Evolutionary conservation across 345 rosid species (phyloP).

Genomic region (Melaleuca quinquenervia): DNA sequence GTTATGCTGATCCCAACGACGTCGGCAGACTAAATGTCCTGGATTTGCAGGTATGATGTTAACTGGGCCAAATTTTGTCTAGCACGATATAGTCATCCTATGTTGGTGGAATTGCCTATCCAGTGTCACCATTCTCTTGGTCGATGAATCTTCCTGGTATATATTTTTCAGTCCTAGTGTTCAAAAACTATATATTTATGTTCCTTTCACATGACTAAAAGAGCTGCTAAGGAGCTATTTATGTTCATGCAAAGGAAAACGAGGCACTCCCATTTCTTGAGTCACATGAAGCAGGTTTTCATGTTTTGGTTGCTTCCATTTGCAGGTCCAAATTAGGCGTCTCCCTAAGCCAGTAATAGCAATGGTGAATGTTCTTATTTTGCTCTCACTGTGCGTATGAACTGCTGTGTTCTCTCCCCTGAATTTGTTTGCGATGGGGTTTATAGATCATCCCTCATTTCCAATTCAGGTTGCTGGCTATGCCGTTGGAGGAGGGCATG

Average conservation of each 20-base stretch:
- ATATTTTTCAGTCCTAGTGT: not conserved
- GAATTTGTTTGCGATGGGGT: not conserved
- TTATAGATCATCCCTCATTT: not conserved
- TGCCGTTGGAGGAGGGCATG: constrained; percentile 94
- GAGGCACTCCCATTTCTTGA: not conserved
- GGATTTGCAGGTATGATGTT: constrained; percentile 60
- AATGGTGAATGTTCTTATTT: constrained; percentile 40
- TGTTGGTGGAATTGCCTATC: not conserved
- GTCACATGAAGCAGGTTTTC: not conserved
- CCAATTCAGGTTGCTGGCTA: constrained; percentile 80
- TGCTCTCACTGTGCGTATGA: not conserved
- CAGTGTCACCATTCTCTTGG: not conserved
- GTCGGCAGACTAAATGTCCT: constrained; percentile 71
- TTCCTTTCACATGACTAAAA: not conserved
- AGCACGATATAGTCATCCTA: not conserved
- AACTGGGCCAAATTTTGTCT: not conserved
- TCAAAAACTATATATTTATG: not conserved
- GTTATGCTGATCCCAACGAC: constrained; percentile 68
- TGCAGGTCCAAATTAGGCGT: constrained; percentile 81
- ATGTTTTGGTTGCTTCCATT: not conserved
- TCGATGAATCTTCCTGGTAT: not conserved
- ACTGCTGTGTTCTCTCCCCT: not conserved
- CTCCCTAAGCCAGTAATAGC: constrained; percentile 97
- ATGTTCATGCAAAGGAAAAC: not conserved
- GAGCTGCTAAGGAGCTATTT: not conserved